Conservation (phyloP, 129 eudicot species). For the Solidago caesia region DNA sequence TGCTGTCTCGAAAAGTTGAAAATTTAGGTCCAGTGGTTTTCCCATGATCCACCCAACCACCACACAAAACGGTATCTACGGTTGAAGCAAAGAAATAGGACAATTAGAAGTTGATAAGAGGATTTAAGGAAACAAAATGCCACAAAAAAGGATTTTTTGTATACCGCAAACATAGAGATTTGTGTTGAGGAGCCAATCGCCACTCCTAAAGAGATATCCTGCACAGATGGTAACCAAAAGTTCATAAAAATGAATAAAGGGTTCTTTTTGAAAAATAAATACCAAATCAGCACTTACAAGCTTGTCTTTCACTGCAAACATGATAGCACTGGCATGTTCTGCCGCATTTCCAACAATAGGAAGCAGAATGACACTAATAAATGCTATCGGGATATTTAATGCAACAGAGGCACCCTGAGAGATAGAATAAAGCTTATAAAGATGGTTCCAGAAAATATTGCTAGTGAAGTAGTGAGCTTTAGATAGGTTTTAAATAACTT, state of each 20-base stretch:
- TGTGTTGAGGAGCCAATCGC: slow-evolving; percentile 95
- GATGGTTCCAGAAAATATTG: not conserved
- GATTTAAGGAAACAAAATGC: not conserved
- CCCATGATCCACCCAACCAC: slow-evolving; percentile 86
- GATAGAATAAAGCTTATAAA: slow-evolving; percentile 4
- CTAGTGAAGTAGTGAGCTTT: not conserved
- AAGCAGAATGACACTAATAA: slow-evolving; percentile 79
- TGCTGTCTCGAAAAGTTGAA: slow-evolving; percentile 83
- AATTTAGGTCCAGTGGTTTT: slow-evolving; percentile 73
- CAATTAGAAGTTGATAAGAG: not conserved
- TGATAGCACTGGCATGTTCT: slow-evolving; percentile 89
- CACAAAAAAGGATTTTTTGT: not conserved
- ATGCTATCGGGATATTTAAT: slow-evolving; percentile 64
- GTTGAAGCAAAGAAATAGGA: slow-evolving; percentile 13
- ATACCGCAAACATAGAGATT: slow-evolving; percentile 92
- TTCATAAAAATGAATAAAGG: not conserved
- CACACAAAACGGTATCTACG: slow-evolving; percentile 92
- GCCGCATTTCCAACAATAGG: slow-evolving; percentile 97
- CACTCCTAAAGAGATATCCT: slow-evolving; percentile 89
- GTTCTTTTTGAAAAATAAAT: slow-evolving; percentile 1
- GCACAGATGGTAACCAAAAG: slow-evolving; percentile 12
- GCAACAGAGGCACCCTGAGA: slow-evolving; percentile 80
- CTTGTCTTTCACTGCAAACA: slow-evolving; percentile 84
- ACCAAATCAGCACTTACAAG: slow-evolving; percentile 48
- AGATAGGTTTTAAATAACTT: not conserved